Evolutionary conservation across 768 basidiomycete species (phyloP).

Genomic region (Pulveroboletus ravenelii): DNA sequence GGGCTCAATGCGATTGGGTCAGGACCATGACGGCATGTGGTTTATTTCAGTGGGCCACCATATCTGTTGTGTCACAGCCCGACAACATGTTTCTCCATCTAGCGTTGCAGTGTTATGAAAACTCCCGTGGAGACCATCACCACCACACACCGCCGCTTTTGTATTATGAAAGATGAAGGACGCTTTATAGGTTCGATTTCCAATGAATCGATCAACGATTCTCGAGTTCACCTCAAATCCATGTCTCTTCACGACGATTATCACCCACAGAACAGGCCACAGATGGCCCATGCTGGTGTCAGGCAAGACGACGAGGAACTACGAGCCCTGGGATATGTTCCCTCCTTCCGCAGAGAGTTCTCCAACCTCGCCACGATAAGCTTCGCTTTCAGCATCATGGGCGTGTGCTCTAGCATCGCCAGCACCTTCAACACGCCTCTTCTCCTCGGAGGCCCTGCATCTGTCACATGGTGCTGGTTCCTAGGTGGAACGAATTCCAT

Average conservation of each 20-base stretch:
- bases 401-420: slow-evolving; percentile 36
- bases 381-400: slow-evolving; percentile 34
- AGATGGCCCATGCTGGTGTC: background rate
- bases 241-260: background rate
- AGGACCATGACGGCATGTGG: no score
- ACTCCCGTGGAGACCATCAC: background rate
- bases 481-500: slow-evolving; percentile 24
- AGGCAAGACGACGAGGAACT: slow-evolving; percentile 19
- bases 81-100: background rate
- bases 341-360: slow-evolving; percentile 41
- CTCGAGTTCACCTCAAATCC: background rate
- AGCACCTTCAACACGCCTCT: slow-evolving; percentile 36
- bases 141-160: background rate
- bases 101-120: background rate
- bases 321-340: slow-evolving; percentile 28
- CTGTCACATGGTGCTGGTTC: slow-evolving; percentile 37
- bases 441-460: slow-evolving; percentile 33
- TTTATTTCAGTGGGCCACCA: no score
- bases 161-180: background rate
- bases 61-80: background rate
- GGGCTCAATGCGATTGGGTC: no score
- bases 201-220: background rate
- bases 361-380: slow-evolving; percentile 35
- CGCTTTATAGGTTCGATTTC: background rate
- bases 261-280: background rate